These are phyloP conservation scores for Solanum virginianum DNA, from an alignment of 257 asterid species.

Conservation along the genomic window DNA sequence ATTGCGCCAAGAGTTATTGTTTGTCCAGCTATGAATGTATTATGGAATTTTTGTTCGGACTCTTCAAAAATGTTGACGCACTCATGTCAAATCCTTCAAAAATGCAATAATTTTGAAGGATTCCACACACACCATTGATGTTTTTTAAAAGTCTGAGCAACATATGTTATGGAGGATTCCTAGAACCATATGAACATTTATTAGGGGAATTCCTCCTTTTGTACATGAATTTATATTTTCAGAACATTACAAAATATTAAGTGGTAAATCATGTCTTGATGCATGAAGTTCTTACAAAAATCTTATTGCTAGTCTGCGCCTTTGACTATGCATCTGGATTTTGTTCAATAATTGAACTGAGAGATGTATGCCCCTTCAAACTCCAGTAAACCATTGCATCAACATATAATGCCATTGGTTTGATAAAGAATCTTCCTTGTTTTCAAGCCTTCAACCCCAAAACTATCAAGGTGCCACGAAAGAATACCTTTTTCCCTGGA, in stretches of 20 bases:
- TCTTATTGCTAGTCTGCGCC: background rate
- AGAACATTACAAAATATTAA: no score
- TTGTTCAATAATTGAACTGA: background rate
- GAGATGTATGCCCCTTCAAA: background rate
- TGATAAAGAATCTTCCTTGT: background rate
- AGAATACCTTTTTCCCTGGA: background rate
- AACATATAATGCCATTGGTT: background rate
- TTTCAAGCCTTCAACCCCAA: background rate
- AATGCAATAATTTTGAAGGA: no score
- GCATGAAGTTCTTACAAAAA: background rate
- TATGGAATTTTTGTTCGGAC: no score
- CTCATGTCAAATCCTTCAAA: no score
- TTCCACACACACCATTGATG: no score
- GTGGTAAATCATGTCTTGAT: no score
- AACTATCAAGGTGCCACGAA: background rate
- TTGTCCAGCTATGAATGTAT: background rate
- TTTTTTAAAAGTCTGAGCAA: no score
- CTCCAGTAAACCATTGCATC: background rate
- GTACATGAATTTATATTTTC: background rate
- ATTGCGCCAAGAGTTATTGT: no score
- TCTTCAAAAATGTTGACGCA: no score
- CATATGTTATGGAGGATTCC: background rate
- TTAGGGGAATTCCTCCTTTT: background rate
- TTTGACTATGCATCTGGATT: background rate
- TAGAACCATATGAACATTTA: background rate